Evolutionary conservation across 2,329 filamentous ascomycete species (phyloP).

Genomic region (Penicillium expansum): DNA sequence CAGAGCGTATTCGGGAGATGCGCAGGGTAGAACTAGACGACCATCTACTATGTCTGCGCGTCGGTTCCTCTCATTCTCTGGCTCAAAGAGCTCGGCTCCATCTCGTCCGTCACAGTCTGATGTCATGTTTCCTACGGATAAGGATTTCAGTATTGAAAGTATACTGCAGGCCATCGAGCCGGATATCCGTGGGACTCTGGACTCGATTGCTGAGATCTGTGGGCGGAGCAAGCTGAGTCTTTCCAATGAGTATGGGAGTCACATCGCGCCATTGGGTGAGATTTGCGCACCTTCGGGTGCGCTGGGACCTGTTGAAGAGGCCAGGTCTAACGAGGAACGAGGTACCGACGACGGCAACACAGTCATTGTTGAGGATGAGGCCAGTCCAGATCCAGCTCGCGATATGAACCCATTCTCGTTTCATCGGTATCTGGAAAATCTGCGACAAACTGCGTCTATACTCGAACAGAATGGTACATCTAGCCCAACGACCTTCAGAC

Average conservation of each 20-base stretch:
- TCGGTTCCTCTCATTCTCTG: constrained; percentile 32
- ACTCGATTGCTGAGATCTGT: constrained; percentile 63
- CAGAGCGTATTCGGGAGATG: constrained; percentile 42
- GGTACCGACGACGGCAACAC: constrained; percentile 34
- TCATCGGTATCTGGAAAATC: constrained; percentile 39
- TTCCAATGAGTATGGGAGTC: constrained; percentile 61
- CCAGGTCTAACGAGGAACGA: constrained; percentile 38
- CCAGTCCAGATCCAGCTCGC: constrained; percentile 35
- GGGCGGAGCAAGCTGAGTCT: constrained; percentile 60
- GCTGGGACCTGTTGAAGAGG: constrained; percentile 46
- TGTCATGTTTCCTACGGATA: constrained; percentile 45
- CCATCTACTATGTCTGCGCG: constrained; percentile 34
- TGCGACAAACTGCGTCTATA: constrained; percentile 25
- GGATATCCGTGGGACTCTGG: constrained; percentile 57
- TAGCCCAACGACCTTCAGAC: constrained; percentile 9
- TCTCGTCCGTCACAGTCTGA: constrained; percentile 21
- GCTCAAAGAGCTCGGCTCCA: constrained; percentile 17
- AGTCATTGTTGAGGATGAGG: constrained; percentile 40
- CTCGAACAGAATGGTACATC: constrained; percentile 14
- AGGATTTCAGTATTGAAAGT: constrained; percentile 56
- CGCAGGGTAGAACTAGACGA: constrained; percentile 28
- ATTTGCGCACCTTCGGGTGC: constrained; percentile 44
- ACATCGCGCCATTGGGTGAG: constrained; percentile 60
- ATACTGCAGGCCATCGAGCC: constrained; percentile 58
- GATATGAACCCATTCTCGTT: constrained; percentile 36